These are phyloP conservation scores for Rhodotorula taiwanensis DNA, from an alignment of 768 basidiomycete genomes.

Conservation along the genomic window DNA sequence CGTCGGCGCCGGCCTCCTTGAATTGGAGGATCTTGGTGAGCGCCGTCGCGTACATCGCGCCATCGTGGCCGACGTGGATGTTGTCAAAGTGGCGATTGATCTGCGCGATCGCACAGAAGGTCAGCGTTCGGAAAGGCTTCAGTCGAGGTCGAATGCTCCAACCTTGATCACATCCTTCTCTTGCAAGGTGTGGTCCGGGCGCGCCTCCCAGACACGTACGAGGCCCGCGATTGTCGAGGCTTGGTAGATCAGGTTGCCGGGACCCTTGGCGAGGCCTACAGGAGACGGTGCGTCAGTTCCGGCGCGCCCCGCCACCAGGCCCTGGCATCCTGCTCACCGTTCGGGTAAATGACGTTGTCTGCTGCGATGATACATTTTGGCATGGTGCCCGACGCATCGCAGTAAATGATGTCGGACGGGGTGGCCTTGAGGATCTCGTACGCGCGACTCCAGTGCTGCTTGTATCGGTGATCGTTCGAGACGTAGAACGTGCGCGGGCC, in stretches of 20 bases:
- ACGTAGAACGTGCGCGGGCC: conserved; percentile 63
- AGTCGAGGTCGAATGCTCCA: not conserved
- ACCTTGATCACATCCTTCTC: conserved; percentile 52
- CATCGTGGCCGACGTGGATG: conserved; percentile 54
- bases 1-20: conserved; percentile 26
- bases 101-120: conserved; percentile 3
- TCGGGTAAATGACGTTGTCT: conserved; percentile 52
- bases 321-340: conserved; percentile 48
- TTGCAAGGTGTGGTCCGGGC: conserved; percentile 56
- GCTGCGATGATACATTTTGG: conserved; percentile 55
- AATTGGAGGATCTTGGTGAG: conserved; percentile 49
- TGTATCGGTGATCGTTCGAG: conserved; percentile 60
- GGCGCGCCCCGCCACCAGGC: rapidly evolving
- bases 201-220: conserved; percentile 55
- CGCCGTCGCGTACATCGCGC: conserved; percentile 58
- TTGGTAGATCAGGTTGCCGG: conserved; percentile 52
- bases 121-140: not conserved
- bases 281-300: not conserved
- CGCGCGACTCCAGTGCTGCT: conserved; percentile 42
- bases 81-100: conserved; percentile 54
- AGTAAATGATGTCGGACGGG: conserved; percentile 58
- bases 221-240: conserved; percentile 50
- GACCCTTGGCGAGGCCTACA: conserved; percentile 36
- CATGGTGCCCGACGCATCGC: conserved; percentile 53
- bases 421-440: conserved; percentile 1